Percentiles rank a stretch among this genome's conserved stretches.
Evolutionary conservation across 345 rosid genomes (phyloP).

Genomic region (Erodium maritimum): DNA sequence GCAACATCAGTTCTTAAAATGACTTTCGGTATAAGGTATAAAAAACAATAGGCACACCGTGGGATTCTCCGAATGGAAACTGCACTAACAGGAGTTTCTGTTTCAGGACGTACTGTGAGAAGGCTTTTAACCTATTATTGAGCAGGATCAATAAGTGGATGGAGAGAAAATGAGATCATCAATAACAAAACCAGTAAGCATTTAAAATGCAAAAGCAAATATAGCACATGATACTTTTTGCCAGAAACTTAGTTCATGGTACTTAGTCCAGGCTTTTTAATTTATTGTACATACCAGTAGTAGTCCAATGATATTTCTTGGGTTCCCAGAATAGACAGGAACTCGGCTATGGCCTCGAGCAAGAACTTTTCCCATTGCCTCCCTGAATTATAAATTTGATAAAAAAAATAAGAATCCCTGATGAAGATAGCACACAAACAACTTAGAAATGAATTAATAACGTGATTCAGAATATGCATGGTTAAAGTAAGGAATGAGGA

Average conservation of each 20-base stretch:
- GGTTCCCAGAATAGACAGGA: constrained; percentile 85
- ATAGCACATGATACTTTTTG: neutral
- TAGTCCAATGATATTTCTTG: constrained; percentile 80
- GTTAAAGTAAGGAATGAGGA: neutral
- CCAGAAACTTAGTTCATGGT: neutral
- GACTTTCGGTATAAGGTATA: neutral
- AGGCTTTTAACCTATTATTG: constrained; percentile 69
- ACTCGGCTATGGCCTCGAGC: constrained; percentile 96
- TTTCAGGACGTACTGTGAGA: constrained; percentile 91
- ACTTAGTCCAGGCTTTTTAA: neutral
- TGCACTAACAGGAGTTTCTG: constrained; percentile 81
- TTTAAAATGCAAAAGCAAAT: neutral
- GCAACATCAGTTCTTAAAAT: neutral
- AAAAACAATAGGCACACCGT: constrained; percentile 28
- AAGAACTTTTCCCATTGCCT: constrained; percentile 80
- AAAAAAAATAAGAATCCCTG: constrained; percentile 3
- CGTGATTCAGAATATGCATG: neutral
- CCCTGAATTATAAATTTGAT: constrained; percentile 37
- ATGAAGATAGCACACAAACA: neutral
- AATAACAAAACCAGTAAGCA: neutral
- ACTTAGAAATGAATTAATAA: neutral
- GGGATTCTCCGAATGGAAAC: constrained; percentile 92
- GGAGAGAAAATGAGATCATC: constrained; percentile 1
- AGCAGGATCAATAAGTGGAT: constrained; percentile 10
- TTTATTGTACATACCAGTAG: constrained; percentile 49